A percentile compares a stretch with the other conserved stretches of the same genome.
These are phyloP conservation scores for Suhomyces bokatorum DNA, from an alignment of 1,139 yeast species.

Conservation along the genomic window DNA sequence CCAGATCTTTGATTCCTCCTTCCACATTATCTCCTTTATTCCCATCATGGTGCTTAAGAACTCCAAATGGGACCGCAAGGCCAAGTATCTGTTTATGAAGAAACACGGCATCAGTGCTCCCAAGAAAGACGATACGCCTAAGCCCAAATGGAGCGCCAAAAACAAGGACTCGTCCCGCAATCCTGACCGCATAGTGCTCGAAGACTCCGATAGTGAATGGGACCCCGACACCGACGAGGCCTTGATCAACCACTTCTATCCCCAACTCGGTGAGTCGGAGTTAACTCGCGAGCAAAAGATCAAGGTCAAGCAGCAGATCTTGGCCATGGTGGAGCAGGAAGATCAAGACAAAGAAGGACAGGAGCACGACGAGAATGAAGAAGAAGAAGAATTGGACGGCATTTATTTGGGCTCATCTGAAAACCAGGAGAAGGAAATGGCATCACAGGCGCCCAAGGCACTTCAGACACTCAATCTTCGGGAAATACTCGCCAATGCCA, in stretches of 20 bases:
- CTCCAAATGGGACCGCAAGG: conserved; percentile 49
- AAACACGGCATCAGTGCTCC: conserved; percentile 36
- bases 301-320: conserved; percentile 40
- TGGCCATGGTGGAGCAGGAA: conserved; percentile 28
- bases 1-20: not conserved
- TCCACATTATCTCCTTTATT: not conserved
- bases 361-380: not conserved
- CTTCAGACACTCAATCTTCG: conserved; percentile 4
- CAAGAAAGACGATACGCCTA: conserved; percentile 9
- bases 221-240: conserved; percentile 48
- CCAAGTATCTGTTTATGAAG: conserved; percentile 39
- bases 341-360: not conserved
- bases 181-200: conserved; percentile 19
- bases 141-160: conserved; percentile 43
- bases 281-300: conserved; percentile 38
- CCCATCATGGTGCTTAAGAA: conserved; percentile 43
- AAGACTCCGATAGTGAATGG: conserved; percentile 44
- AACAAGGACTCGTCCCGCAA: conserved; percentile 14
- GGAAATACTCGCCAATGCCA: conserved; percentile 12
- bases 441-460: not conserved
- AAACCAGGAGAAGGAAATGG: not conserved
- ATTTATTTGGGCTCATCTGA: conserved; percentile 35
- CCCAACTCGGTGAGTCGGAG: conserved; percentile 36
- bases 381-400: conserved; percentile 26
- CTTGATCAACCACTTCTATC: conserved; percentile 43